These are phyloP conservation scores for Nigrograna mackinnonii DNA, from an alignment of 2,329 filamentous ascomycete species.

Conservation along the genomic window DNA sequence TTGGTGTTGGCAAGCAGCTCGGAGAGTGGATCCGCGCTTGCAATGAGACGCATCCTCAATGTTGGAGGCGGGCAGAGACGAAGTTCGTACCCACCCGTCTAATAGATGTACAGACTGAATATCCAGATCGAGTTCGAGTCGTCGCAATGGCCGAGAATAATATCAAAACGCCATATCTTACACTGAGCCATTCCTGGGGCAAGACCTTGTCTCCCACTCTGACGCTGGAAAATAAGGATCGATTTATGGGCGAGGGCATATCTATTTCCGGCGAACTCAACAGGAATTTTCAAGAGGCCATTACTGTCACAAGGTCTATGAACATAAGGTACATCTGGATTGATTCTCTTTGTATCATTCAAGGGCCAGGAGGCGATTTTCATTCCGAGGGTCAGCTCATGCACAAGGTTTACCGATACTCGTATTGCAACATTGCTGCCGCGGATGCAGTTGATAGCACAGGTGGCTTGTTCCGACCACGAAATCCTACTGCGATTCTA, in stretches of 20 bases:
- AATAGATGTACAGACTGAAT: conserved; percentile 14
- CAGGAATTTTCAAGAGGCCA: conserved; percentile 27
- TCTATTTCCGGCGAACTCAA: conserved; percentile 12
- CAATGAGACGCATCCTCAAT: conserved; percentile 16
- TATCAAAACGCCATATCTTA: conserved; percentile 4
- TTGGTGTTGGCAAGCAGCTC: too few species aligned
- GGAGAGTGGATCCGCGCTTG: conserved; percentile 20
- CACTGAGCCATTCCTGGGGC: background rate
- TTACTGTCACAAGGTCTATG: conserved; percentile 21
- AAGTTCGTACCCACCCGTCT: conserved; percentile 24
- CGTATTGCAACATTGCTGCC: conserved; percentile 31
- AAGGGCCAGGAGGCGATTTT: conserved; percentile 21
- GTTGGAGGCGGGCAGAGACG: conserved; percentile 10
- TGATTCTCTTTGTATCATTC: conserved; percentile 23
- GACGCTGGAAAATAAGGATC: background rate
- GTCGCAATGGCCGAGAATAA: conserved; percentile 15
- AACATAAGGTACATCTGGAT: conserved; percentile 31
- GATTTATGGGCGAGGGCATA: conserved; percentile 19
- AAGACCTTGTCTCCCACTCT: background rate
- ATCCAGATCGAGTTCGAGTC: conserved; percentile 8
- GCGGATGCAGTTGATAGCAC: conserved; percentile 20
- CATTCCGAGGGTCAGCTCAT: conserved; percentile 19
- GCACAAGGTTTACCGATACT: conserved; percentile 32
- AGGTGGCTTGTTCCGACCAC: conserved; percentile 22
- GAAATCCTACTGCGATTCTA: conserved; percentile 15